Evolutionary conservation across 768 basidiomycete genomes (phyloP).

Genomic region (Suillus tomentosus): DNA sequence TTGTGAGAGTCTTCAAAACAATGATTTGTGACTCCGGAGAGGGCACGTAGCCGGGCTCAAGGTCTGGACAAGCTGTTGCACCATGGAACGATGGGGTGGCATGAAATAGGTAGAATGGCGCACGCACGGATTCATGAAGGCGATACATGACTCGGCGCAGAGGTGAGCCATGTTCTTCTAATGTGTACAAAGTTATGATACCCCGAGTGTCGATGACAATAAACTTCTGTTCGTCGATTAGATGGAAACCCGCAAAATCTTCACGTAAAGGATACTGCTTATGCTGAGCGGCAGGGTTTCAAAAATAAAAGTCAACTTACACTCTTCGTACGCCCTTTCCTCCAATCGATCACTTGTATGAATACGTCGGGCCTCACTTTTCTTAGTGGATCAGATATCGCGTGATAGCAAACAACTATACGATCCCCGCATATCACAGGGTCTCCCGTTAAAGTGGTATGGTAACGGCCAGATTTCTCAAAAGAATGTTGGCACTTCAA

Average conservation of each 20-base stretch:
- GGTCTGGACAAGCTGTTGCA: not conserved
- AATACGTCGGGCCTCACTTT: not conserved
- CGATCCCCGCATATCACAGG: not conserved
- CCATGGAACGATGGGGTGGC: not conserved
- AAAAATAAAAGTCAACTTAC: not conserved
- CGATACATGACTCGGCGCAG: not conserved
- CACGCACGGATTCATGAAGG: not conserved
- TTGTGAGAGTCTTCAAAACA: not conserved
- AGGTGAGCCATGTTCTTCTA: not conserved
- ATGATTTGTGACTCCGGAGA: not conserved
- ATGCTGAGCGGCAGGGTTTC: not conserved
- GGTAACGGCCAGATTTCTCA: not conserved
- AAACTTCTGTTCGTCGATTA: slow-evolving; percentile 1
- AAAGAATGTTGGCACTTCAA: slow-evolving; percentile 4
- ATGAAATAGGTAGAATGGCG: not conserved
- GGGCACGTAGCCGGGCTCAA: not conserved
- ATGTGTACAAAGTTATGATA: not conserved
- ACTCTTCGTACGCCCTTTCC: not conserved
- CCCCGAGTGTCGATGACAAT: not conserved
- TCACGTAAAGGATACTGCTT: not conserved
- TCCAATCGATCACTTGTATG: slow-evolving; percentile 5
- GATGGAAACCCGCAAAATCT: not conserved
- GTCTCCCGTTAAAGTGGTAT: not conserved
- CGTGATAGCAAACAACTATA: not conserved
- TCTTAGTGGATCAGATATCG: no score